A percentile compares a stretch with the other conserved stretches of the same genome.
phyloP scores from a whole-genome alignment of 306 rosid genomes.

The Lathyrus tuberosus region DNA sequence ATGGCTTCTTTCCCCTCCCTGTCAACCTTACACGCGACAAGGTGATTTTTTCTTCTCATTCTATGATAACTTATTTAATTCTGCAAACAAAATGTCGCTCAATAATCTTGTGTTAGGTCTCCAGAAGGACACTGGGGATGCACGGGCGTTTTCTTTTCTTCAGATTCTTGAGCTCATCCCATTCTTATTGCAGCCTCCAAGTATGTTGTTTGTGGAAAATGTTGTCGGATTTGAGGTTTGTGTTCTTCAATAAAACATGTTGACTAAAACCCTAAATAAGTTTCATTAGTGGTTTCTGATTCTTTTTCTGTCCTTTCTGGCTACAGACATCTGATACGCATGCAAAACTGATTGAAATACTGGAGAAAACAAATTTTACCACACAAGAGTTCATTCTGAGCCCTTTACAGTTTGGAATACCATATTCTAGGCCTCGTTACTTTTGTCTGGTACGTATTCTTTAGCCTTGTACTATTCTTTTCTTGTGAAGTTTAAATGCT shows the following conservation, averaged over 20 bases:
- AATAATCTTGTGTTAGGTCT: constrained; percentile 66
- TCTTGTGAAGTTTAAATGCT: constrained; percentile 3
- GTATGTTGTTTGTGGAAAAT: constrained; percentile 84
- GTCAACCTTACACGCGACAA: constrained; percentile 98
- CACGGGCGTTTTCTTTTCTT: constrained; percentile 93
- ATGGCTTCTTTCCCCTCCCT: constrained; percentile 99
- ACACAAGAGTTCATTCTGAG: constrained; percentile 88
- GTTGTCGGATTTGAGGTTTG: constrained; percentile 97
- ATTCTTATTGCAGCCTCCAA: constrained; percentile 61
- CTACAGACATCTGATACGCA: constrained; percentile 90
- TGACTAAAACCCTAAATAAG: constrained; percentile 5
- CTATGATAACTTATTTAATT: constrained; percentile 6
- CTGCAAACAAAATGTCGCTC: constrained; percentile 39
- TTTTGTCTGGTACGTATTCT: constrained; percentile 82
- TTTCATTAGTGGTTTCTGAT: constrained; percentile 21
- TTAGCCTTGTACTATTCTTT: constrained; percentile 26
- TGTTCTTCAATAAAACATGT: constrained; percentile 32
- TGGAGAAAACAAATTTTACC: constrained; percentile 60
- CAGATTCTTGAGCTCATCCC: constrained; percentile 89
- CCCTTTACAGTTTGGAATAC: constrained; percentile 92
- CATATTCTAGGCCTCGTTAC: constrained; percentile 96
- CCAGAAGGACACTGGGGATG: constrained; percentile 86
- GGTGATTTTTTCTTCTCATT: constrained; percentile 48
- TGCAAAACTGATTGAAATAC: constrained; percentile 68
- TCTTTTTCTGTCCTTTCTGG: constrained; percentile 5